Conservation (phyloP, 164 flowering plant genomes). For the Berberis vulgaris region DNA sequence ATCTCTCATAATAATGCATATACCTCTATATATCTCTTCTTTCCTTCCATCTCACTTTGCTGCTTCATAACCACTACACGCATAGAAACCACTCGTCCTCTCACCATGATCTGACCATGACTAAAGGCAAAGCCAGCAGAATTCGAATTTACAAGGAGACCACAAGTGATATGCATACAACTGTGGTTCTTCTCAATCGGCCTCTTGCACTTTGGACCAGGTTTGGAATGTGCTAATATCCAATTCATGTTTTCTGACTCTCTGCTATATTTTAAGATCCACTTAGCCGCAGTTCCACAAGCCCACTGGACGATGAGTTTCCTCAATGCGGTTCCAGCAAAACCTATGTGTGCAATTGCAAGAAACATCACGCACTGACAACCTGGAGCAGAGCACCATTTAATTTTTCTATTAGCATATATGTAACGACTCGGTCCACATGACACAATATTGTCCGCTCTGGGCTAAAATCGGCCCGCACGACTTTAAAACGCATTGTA, state of each 20-base stretch:
- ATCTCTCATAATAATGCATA: slow-evolving; percentile 2
- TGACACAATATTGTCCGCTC: no score
- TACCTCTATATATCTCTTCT: background rate
- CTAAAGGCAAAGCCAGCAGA: slow-evolving; percentile 96
- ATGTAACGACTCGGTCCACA: no score
- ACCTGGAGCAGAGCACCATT: slow-evolving; percentile 6
- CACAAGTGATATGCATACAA: slow-evolving; percentile 70
- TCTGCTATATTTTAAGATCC: slow-evolving; percentile 61
- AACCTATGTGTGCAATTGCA: background rate
- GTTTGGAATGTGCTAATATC: slow-evolving; percentile 69
- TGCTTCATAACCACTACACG: slow-evolving; percentile 86
- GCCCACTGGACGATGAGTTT: slow-evolving; percentile 85
- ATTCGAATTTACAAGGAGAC: slow-evolving; percentile 46
- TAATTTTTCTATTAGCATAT: no score
- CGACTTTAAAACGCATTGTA: no score
- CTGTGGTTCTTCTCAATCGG: slow-evolving; percentile 81
- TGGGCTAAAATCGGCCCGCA: no score
- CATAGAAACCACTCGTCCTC: slow-evolving; percentile 87
- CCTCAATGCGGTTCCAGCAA: slow-evolving; percentile 48
- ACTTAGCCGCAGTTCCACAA: slow-evolving; percentile 54
- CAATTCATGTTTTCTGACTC: slow-evolving; percentile 68
- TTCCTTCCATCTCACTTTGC: slow-evolving; percentile 78
- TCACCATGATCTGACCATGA: slow-evolving; percentile 95
- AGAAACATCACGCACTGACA: background rate
- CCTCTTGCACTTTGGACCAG: slow-evolving; percentile 74